These are phyloP conservation scores for Micractinium conductrix DNA, from an alignment of 139 green algal species.

Conservation along the genomic window DNA sequence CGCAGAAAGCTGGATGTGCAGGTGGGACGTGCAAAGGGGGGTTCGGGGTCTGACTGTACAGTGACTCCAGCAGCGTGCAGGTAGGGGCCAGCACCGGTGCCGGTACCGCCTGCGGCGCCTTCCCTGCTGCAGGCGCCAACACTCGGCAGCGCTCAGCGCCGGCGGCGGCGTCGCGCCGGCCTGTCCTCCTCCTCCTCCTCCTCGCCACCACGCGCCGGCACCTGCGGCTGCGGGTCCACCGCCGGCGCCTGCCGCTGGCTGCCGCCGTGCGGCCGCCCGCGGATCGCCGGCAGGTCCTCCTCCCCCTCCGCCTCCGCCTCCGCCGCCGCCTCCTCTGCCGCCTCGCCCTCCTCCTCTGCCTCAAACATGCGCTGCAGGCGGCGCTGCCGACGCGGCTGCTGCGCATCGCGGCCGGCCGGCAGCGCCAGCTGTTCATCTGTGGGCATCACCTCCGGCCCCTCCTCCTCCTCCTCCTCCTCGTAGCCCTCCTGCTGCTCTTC, in stretches of 20 bases:
- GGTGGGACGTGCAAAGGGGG: background rate
- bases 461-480: background rate
- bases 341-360: no score
- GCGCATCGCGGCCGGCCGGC: background rate
- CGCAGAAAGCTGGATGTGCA: background rate
- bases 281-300: background rate
- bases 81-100: no score
- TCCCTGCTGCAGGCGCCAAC: no score
- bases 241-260: background rate
- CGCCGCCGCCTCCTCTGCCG: background rate
- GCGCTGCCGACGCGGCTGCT: background rate
- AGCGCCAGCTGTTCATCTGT: background rate
- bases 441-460: conserved; percentile 12
- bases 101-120: no score
- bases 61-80: background rate
- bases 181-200: background rate
- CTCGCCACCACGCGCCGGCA: background rate
- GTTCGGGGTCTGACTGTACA: background rate
- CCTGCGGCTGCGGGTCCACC: background rate
- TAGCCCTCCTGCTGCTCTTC: background rate
- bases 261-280: background rate
- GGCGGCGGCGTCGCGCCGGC: background rate
- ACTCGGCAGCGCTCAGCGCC: background rate
- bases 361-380: background rate
- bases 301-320: background rate